Base-by-base conservation (phyloP, 2,329 filamentous ascomycete genomes). In the Aschersonia sp. region DNA sequence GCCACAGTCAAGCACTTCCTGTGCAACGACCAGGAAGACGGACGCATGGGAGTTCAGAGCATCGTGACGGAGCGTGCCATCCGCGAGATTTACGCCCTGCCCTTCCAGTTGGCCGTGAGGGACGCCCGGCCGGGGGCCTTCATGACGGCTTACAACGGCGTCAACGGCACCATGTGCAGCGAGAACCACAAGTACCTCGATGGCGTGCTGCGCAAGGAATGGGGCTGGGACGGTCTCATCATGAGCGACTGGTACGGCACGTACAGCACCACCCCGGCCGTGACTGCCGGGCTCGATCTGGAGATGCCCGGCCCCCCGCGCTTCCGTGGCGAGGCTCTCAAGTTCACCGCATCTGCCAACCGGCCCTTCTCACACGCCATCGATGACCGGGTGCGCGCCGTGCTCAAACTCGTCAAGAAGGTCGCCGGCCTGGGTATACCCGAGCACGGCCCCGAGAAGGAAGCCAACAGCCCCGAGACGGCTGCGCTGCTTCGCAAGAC, bases 401-500 rank as follows among this genome's bases (percentile, higher is more conserved):
- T 82, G 30, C 66, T 82, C 47, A 72, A 75, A 51, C 66, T 82
- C n/a, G 65, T 81, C 51, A 81, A 80, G 61, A 71, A 67, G 53
- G 72, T 73, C 30, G 70, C 72, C 5, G 69, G 69, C 2, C 67
- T 74, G 4, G 73, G 72, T 0, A 70, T 82, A 20, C 66, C 71
- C 3, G 75, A 80, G 56, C 65, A 71, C 28, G 76, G 73, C 0
- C 66, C 70, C 0, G 78, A 82, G 58, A 66, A 63, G 45, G 70
- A 66, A 0, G 65, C 71, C 5, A 69, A 87, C 56, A 82, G 75
- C 0, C 70, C 74, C 0, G 74, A 84, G 59, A 79, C 78, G 40
- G 74, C 80, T 4, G 73, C 71, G 12, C 67, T 88, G 44, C 73
- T 87, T 29, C 73, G 85, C 20, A 71, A 73, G 47, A 71, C 84